These are phyloP conservation scores for Lavandula angustifolia DNA, from an alignment of 257 asterid species.

Conservation along the genomic window DNA sequence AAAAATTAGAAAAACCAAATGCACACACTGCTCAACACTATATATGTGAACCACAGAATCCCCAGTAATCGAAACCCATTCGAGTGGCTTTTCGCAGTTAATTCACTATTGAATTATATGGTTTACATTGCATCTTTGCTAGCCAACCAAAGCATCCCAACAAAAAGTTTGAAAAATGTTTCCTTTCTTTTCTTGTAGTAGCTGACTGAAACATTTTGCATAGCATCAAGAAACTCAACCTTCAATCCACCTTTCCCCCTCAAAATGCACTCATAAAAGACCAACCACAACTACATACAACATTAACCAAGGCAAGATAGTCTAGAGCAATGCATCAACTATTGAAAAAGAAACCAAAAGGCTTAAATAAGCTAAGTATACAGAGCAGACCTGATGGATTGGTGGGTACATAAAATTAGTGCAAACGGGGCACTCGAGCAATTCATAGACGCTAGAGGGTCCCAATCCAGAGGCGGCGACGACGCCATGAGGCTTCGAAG, in stretches of 20 bases:
- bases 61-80: background rate
- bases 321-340: conserved; percentile 18
- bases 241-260: background rate
- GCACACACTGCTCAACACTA: conserved; percentile 6
- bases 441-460: conserved; percentile 80
- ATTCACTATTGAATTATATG: background rate
- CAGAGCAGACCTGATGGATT: conserved; percentile 37
- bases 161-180: background rate
- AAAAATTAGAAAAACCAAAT: conserved; percentile 8
- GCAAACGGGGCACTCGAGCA: conserved; percentile 98
- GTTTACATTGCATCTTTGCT: background rate
- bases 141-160: background rate
- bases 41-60: background rate
- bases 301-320: background rate
- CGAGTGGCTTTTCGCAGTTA: background rate
- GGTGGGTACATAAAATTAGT: conserved; percentile 38
- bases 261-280: background rate
- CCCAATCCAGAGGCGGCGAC: conserved; percentile 51
- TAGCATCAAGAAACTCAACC: conserved; percentile 5
- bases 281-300: background rate
- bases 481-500: conserved; percentile 55
- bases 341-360: background rate
- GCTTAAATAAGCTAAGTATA: background rate
- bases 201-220: background rate
- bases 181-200: background rate